Conservation (phyloP, 495 filamentous ascomycete species). For the Xylaria scruposa region DNA sequence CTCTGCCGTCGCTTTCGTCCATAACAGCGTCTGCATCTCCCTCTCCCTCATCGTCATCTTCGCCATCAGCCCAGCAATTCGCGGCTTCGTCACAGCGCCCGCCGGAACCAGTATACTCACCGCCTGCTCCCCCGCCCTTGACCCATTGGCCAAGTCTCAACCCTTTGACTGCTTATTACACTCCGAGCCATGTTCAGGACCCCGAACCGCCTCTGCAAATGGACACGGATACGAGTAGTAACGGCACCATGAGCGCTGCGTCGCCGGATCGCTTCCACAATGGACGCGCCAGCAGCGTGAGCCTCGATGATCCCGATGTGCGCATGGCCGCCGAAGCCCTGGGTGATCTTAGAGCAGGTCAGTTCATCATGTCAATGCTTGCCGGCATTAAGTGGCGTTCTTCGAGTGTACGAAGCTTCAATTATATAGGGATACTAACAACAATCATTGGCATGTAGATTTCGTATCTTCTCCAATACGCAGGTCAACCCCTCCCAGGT, state of each 20-base stretch:
- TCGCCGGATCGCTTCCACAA: slow-evolving; percentile 50
- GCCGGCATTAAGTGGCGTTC: background rate
- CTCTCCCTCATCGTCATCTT: slow-evolving; percentile 27
- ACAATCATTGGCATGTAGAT: slow-evolving; percentile 47
- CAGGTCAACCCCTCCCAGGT: slow-evolving; percentile 46
- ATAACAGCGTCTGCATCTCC: slow-evolving; percentile 40
- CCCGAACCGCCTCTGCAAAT: slow-evolving; percentile 43
- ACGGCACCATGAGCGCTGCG: slow-evolving; percentile 40
- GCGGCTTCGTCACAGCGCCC: slow-evolving; percentile 32
- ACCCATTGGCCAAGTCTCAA: slow-evolving; percentile 61
- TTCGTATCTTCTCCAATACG: slow-evolving; percentile 62
- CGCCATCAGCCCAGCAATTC: slow-evolving; percentile 27
- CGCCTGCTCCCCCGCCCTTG: slow-evolving; percentile 36
- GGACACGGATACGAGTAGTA: slow-evolving; percentile 45
- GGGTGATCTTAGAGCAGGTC: slow-evolving; percentile 82
- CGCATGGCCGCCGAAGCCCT: slow-evolving; percentile 84
- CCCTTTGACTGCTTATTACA: slow-evolving; percentile 60
- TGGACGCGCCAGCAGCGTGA: slow-evolving; percentile 60
- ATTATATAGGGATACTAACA: slow-evolving; percentile 21
- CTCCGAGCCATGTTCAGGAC: slow-evolving; percentile 47
- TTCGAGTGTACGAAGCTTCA: background rate
- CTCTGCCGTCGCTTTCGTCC: slow-evolving; percentile 52
- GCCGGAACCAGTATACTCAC: slow-evolving; percentile 39
- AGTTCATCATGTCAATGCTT: slow-evolving; percentile 35
- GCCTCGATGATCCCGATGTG: slow-evolving; percentile 84